These are phyloP conservation scores for Kernera saxatilis DNA, from an alignment of 345 rosid species.

Conservation along the genomic window DNA sequence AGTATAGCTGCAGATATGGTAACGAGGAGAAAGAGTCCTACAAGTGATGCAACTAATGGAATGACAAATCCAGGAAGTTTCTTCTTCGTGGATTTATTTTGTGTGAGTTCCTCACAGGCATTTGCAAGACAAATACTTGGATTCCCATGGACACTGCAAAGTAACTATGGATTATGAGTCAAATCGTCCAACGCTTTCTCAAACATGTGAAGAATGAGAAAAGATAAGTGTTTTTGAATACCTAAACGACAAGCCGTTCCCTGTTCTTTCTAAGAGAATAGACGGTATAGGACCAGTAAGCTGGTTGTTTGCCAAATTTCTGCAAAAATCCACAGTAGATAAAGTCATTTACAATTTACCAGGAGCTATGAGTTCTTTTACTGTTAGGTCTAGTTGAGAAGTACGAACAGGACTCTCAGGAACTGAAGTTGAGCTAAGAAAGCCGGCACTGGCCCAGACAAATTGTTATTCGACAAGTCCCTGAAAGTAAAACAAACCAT, in stretches of 20 bases:
- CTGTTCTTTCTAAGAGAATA: slow-evolving; percentile 17
- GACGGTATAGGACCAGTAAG: slow-evolving; percentile 40
- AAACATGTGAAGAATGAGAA: background rate
- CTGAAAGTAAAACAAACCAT: slow-evolving; percentile 26
- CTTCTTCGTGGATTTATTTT: slow-evolving; percentile 5
- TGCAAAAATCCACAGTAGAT: slow-evolving; percentile 8
- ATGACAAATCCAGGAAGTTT: slow-evolving; percentile 23
- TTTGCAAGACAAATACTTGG: slow-evolving; percentile 25
- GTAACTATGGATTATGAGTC: background rate
- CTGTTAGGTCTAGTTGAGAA: background rate
- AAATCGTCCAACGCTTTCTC: background rate
- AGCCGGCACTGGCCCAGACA: slow-evolving; percentile 42
- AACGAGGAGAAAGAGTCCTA: slow-evolving; percentile 17
- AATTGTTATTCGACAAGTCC: slow-evolving; percentile 47
- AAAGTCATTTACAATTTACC: background rate
- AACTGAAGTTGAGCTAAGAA: slow-evolving; percentile 35
- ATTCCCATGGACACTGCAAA: slow-evolving; percentile 31
- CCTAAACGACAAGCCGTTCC: slow-evolving; percentile 8
- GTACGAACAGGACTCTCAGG: slow-evolving; percentile 40
- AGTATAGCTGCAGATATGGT: slow-evolving; percentile 3
- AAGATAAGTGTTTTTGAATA: slow-evolving; percentile 8
- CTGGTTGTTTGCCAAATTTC: slow-evolving; percentile 39
- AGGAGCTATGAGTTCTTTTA: background rate
- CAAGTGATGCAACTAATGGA: slow-evolving; percentile 34
- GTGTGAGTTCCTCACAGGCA: slow-evolving; percentile 19